phyloP scores from a whole-genome alignment of 1,284 basidiomycete species.

The Papiliotrema flavescens region DNA sequence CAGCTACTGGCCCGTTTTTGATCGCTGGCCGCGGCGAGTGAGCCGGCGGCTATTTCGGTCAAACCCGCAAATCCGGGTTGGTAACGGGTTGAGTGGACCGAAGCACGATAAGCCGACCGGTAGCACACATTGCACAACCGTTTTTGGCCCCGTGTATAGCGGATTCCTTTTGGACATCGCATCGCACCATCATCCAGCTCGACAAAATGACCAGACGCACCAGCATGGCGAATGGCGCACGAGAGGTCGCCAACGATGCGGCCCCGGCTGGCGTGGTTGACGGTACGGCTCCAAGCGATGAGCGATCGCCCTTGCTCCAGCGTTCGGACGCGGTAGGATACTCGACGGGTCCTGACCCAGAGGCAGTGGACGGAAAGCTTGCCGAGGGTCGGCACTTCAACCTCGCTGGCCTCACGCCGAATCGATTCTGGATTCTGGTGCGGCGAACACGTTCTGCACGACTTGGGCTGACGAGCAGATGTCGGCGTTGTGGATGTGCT shows the following conservation, averaged over 20 bases:
- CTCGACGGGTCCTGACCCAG: neutral
- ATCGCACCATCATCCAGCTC: no score
- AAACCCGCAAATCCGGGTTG: no score
- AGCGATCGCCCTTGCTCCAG: neutral
- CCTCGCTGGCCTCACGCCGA: slow-evolving; percentile 20
- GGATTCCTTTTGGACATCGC: no score
- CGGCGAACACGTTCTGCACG: neutral
- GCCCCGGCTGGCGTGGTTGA: neutral
- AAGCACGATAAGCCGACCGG: no score
- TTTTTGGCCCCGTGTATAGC: no score
- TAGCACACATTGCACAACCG: no score
- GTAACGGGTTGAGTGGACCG: no score
- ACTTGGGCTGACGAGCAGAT: neutral
- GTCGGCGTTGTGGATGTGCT: slow-evolving; percentile 23
- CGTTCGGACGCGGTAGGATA: neutral
- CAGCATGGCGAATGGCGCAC: no score
- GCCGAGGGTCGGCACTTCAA: slow-evolving; percentile 16
- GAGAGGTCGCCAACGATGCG: neutral
- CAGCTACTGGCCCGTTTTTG: no score
- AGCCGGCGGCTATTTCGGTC: no score
- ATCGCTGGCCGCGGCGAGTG: no score
- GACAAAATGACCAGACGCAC: no score
- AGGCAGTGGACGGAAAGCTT: neutral
- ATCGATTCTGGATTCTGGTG: slow-evolving; percentile 29
- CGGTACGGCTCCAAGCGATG: neutral